Conservation (phyloP, 1,284 basidiomycete species). For the Kwoniella shivajii region DNA sequence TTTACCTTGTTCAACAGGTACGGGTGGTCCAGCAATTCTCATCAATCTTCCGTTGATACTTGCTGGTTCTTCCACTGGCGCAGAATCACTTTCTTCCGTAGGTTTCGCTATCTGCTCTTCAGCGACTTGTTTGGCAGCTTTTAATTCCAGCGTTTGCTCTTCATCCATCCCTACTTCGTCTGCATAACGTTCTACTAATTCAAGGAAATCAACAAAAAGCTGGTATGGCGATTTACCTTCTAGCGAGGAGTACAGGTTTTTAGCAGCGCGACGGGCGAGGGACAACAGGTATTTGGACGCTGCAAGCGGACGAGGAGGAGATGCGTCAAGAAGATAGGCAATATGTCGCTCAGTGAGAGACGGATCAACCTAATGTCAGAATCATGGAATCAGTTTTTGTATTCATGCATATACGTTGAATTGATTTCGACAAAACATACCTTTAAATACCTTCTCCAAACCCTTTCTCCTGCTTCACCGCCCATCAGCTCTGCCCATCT, state of each 20-base stretch:
- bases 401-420: not conserved
- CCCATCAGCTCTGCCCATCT: constrained; percentile 86
- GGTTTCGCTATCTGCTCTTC: constrained; percentile 27
- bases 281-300: constrained; percentile 88
- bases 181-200: constrained; percentile 85
- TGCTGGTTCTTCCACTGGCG: constrained; percentile 55
- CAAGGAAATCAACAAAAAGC: constrained; percentile 87
- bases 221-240: constrained; percentile 97
- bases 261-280: constrained; percentile 77
- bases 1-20: constrained; percentile 54
- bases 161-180: constrained; percentile 90
- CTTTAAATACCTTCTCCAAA: constrained; percentile 87
- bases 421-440: no score
- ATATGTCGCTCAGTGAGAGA: constrained; percentile 84
- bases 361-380: constrained; percentile 76
- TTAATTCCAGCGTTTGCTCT: constrained; percentile 64
- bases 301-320: constrained; percentile 80
- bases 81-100: constrained; percentile 36
- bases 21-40: constrained; percentile 71
- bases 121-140: constrained; percentile 51
- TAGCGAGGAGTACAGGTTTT: constrained; percentile 80
- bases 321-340: constrained; percentile 68
- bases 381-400: no score
- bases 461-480: constrained; percentile 78
- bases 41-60: constrained; percentile 67